Conservation (phyloP, 495 filamentous ascomycete genomes). For the Penicillium parvum region DNA sequence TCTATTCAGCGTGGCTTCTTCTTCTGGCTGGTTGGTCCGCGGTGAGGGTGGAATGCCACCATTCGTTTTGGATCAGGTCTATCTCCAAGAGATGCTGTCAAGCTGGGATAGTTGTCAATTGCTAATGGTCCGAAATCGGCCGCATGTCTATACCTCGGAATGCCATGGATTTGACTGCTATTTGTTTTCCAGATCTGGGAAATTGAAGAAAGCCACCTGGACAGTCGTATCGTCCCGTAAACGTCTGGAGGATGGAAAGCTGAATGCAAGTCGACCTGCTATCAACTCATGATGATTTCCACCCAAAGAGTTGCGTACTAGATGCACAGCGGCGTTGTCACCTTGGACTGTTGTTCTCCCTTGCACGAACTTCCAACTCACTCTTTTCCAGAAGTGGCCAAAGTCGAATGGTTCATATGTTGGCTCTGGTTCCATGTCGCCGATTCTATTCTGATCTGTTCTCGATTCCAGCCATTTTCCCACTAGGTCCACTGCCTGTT, state of each 20-base stretch:
- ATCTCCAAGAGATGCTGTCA: too few relatives aligned
- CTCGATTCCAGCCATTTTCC: slow-evolving; percentile 48
- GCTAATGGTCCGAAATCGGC: too few relatives aligned
- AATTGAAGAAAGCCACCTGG: slow-evolving; percentile 58
- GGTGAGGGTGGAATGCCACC: too few relatives aligned
- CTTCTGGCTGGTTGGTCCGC: too few relatives aligned
- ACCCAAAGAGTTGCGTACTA: slow-evolving; percentile 59
- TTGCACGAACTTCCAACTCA: slow-evolving; percentile 24
- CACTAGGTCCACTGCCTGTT: slow-evolving; percentile 57
- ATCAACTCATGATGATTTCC: slow-evolving; percentile 55
- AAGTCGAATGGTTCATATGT: slow-evolving; percentile 24
- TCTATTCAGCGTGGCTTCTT: too few relatives aligned
- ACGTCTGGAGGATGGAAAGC: slow-evolving; percentile 44
- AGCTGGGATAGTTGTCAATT: too few relatives aligned
- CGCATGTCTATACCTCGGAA: too few relatives aligned
- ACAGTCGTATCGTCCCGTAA: slow-evolving; percentile 58
- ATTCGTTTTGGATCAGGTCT: too few relatives aligned
- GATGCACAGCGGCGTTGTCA: slow-evolving; percentile 59
- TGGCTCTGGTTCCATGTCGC: slow-evolving; percentile 15
- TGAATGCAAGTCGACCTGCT: slow-evolving; percentile 45
- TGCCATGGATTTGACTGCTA: not conserved
- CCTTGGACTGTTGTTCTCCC: slow-evolving; percentile 49
- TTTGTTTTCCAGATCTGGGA: not conserved
- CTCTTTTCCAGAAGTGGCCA: slow-evolving; percentile 19
- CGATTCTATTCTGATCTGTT: slow-evolving; percentile 4